Conservation (phyloP, 345 rosid genomes). For the Passiflora organensis region DNA sequence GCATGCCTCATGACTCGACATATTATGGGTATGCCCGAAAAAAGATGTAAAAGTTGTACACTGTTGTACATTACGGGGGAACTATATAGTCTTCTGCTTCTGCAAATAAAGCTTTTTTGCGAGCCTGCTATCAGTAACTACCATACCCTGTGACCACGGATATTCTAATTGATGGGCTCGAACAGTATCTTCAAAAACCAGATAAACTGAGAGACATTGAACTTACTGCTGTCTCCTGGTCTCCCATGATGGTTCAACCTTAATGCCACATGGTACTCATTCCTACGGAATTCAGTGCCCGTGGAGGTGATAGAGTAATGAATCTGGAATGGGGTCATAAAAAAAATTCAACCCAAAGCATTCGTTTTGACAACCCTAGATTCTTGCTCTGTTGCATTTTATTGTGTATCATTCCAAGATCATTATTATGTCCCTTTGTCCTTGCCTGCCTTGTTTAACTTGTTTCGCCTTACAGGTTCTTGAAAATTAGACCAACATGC, state of each 20-base stretch:
- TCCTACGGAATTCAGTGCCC: constrained; percentile 9
- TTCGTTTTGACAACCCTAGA: constrained; percentile 14
- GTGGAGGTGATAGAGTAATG: constrained; percentile 1
- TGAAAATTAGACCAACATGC: constrained; percentile 15
- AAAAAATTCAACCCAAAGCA: too few species aligned
- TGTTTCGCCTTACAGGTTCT: neutral
- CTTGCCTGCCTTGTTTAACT: neutral
- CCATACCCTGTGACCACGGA: neutral
- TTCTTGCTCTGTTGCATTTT: constrained; percentile 12
- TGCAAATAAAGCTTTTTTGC: too few species aligned
- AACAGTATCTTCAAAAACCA: neutral
- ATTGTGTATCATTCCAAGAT: constrained; percentile 6
- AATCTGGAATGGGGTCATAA: neutral
- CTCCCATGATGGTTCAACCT: constrained; percentile 4
- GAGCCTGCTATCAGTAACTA: neutral
- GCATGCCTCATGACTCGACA: too few species aligned
- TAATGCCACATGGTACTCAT: constrained; percentile 8
- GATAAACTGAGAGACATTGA: neutral
- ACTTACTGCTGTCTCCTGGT: constrained; percentile 14
- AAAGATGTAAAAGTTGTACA: too few species aligned
- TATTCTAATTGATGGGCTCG: too few species aligned
- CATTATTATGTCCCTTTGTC: constrained; percentile 11
- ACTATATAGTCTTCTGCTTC: too few species aligned
- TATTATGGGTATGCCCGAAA: too few species aligned
- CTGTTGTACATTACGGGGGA: too few species aligned